Conservation (phyloP, 2,329 filamentous ascomycete genomes). For the Diaporthe longicolla region DNA sequence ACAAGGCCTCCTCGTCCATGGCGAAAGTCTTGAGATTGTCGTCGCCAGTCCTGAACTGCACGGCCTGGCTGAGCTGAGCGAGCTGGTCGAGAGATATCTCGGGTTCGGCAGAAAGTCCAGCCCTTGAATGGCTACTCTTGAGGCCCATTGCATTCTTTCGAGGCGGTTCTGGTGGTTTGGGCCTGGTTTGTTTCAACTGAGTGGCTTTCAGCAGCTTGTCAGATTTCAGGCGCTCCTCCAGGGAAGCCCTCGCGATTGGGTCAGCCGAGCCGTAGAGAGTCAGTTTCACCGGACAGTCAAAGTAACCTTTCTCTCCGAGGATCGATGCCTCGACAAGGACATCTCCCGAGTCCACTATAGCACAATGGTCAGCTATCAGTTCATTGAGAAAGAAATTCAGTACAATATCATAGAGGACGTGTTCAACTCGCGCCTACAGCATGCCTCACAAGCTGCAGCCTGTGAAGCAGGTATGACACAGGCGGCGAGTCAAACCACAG, state of each 20-base stretch:
- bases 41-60: slow-evolving; percentile 75
- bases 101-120: slow-evolving; percentile 53
- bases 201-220: slow-evolving; percentile 74
- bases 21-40: slow-evolving; percentile 79
- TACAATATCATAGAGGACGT: neutral
- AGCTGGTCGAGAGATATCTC: slow-evolving; percentile 73
- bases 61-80: slow-evolving; percentile 74
- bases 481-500: neutral
- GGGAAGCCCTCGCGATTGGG: slow-evolving; percentile 60
- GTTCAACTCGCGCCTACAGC: neutral
- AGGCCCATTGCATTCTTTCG: slow-evolving; percentile 59
- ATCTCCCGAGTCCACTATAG: slow-evolving; percentile 57
- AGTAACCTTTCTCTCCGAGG: slow-evolving; percentile 75
- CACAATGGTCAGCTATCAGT: slow-evolving; percentile 1
- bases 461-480: neutral
- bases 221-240: slow-evolving; percentile 74
- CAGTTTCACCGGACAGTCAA: slow-evolving; percentile 80
- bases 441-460: slow-evolving; percentile 1
- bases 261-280: slow-evolving; percentile 78
- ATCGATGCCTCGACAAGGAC: slow-evolving; percentile 75
- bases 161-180: slow-evolving; percentile 64
- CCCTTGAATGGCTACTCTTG: slow-evolving; percentile 55
- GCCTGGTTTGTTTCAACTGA: slow-evolving; percentile 68
- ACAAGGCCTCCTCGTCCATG: slow-evolving; percentile 77
- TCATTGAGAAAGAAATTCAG: neutral